A percentile compares a stretch with the other conserved stretches of the same genome.
Conservation (phyloP, 805 yeast genomes). For the Saccharomycopsis babjevae region DNA sequence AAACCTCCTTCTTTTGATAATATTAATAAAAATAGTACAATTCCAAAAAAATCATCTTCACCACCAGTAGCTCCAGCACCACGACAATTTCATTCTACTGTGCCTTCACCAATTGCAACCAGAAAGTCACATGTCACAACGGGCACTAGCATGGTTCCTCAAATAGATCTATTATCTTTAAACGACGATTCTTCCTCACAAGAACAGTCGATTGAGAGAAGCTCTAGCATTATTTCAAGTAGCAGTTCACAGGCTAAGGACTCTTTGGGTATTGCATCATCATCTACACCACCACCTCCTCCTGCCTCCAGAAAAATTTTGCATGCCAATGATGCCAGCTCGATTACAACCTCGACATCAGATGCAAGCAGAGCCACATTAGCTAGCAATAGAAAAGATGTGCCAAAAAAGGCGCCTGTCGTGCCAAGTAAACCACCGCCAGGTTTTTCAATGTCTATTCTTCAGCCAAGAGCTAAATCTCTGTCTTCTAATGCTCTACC, state of each 20-base stretch:
- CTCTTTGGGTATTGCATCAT: neutral
- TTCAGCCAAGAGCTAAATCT: slow-evolving; percentile 11
- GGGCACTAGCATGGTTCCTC: slow-evolving; percentile 11
- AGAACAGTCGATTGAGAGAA: slow-evolving; percentile 17
- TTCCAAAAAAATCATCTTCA: slow-evolving; percentile 25
- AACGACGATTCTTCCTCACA: slow-evolving; percentile 18
- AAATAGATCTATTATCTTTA: slow-evolving; percentile 1
- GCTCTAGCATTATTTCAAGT: slow-evolving; percentile 14
- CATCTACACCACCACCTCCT: slow-evolving; percentile 9
- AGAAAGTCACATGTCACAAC: slow-evolving; percentile 14
- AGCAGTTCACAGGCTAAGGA: neutral
- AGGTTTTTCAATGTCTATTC: slow-evolving; percentile 13
- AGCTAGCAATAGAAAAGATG: neutral
- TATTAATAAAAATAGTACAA: neutral
- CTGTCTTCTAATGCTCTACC: neutral
- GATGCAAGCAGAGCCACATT: neutral
- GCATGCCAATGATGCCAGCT: slow-evolving; percentile 7
- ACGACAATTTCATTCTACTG: slow-evolving; percentile 1
- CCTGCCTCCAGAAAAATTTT: slow-evolving; percentile 14
- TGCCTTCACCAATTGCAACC: slow-evolving; percentile 1
- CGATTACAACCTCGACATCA: neutral
- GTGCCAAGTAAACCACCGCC: slow-evolving; percentile 12
- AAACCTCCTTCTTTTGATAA: neutral
- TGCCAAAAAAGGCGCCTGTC: neutral
- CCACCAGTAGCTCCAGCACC: slow-evolving; percentile 20